Conservation (phyloP, 169 alveolate genomes). For the Plasmodium gonderi region DNA sequence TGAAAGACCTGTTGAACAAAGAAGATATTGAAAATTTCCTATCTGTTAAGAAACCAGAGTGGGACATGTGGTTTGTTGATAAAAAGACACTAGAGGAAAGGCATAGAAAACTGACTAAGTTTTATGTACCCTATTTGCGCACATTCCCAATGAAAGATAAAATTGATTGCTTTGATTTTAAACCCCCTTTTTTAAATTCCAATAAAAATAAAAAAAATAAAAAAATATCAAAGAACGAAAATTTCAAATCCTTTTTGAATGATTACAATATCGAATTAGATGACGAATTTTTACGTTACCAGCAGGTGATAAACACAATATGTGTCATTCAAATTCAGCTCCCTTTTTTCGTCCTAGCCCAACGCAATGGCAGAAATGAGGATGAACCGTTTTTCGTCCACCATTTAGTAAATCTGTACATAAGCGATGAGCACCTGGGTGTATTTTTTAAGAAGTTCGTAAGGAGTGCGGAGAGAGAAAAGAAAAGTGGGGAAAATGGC, state of each 20-base stretch:
- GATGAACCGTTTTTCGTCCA: background rate
- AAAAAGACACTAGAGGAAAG: constrained; percentile 45
- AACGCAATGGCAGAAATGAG: constrained; percentile 1
- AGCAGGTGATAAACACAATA: constrained; percentile 42
- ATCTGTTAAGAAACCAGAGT: constrained; percentile 59
- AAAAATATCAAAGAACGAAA: background rate
- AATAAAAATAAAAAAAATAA: constrained; percentile 13
- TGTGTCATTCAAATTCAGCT: constrained; percentile 72
- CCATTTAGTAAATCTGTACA: constrained; percentile 30
- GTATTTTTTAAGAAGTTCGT: constrained; percentile 60
- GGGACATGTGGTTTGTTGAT: constrained; percentile 76
- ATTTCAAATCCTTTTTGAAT: constrained; percentile 61
- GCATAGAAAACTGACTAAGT: constrained; percentile 2
- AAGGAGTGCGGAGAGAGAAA: background rate
- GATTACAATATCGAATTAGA: constrained; percentile 73
- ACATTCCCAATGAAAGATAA: constrained; percentile 33
- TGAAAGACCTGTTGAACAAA: background rate
- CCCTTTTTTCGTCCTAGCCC: constrained; percentile 53
- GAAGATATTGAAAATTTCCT: constrained; percentile 20
- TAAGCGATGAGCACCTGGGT: constrained; percentile 48
- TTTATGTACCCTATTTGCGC: constrained; percentile 68
- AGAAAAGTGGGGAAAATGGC: background rate
- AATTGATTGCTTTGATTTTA: constrained; percentile 61
- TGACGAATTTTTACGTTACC: constrained; percentile 68
- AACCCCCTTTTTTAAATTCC: constrained; percentile 38